Conservation (phyloP, 2,329 filamentous ascomycete genomes). For the Trichoderma brevicompactum region DNA sequence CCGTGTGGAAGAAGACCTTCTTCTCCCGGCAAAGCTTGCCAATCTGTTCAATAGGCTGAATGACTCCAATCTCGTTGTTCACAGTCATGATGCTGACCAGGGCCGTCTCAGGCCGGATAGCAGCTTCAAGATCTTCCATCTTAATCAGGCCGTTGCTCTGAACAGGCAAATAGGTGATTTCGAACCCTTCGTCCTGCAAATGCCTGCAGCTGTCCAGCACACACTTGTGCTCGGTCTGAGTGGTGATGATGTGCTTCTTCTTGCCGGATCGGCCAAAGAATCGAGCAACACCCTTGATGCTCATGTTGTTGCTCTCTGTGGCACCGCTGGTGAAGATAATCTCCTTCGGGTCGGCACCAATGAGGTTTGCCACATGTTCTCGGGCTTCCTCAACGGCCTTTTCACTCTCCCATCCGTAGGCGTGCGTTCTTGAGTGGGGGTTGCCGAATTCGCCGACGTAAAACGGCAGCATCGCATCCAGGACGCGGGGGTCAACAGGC, state of each 20-base stretch:
- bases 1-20: slow-evolving; percentile 98
- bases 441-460: slow-evolving; percentile 95
- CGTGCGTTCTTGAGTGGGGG: slow-evolving; percentile 94
- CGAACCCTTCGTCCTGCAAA: slow-evolving; percentile 94
- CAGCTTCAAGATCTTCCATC: slow-evolving; percentile 81
- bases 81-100: slow-evolving; percentile 98
- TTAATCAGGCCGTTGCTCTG: slow-evolving; percentile 83
- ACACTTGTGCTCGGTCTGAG: slow-evolving; percentile 98
- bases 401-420: slow-evolving; percentile 98
- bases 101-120: slow-evolving; percentile 87
- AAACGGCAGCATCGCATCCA: slow-evolving; percentile 96
- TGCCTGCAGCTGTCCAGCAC: slow-evolving; percentile 96
- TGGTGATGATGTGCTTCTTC: slow-evolving; percentile 98
- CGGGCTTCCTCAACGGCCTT: slow-evolving; percentile 89
- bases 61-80: slow-evolving; percentile 99
- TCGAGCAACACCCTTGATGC: slow-evolving; percentile 94
- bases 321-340: slow-evolving; percentile 99
- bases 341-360: slow-evolving; percentile 94
- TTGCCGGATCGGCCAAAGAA: slow-evolving; percentile 93
- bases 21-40: slow-evolving; percentile 87
- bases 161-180: slow-evolving; percentile 95
- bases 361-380: slow-evolving; percentile 79
- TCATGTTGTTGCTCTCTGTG: slow-evolving; percentile 99
- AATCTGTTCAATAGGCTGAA: slow-evolving; percentile 92
- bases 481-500: slow-evolving; percentile 88